Conservation (phyloP, 306 rosid species). For the Rosa rugosa region DNA sequence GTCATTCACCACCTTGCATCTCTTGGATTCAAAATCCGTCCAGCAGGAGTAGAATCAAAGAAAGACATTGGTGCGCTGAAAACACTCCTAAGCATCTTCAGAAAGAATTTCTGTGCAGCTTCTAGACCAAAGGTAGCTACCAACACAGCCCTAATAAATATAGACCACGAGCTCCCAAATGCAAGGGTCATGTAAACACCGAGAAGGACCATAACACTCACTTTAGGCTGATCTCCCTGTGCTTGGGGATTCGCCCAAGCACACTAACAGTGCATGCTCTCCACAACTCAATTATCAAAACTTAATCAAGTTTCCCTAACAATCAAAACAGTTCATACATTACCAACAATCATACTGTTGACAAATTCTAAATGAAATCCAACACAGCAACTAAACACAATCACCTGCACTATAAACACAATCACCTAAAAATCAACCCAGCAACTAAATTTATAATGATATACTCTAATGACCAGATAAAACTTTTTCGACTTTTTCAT, state of each 20-base stretch:
- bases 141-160: slow-evolving; percentile 77
- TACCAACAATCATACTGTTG: too few species aligned
- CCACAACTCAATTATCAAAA: too few species aligned
- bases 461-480: too few species aligned
- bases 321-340: too few species aligned
- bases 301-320: too few species aligned
- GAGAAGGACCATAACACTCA: slow-evolving; percentile 73
- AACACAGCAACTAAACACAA: too few species aligned
- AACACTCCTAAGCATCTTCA: slow-evolving; percentile 83
- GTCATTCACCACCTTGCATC: slow-evolving; percentile 45
- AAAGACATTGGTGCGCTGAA: slow-evolving; percentile 91
- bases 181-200: slow-evolving; percentile 93
- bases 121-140: slow-evolving; percentile 95
- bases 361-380: too few species aligned
- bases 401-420: too few species aligned
- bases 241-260: slow-evolving; percentile 99
- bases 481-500: too few species aligned
- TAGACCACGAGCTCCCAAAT: slow-evolving; percentile 89
- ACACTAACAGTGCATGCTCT: too few species aligned
- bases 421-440: too few species aligned
- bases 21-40: slow-evolving; percentile 94
- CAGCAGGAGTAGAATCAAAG: slow-evolving; percentile 95
- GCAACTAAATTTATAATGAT: too few species aligned
- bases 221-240: slow-evolving; percentile 84
- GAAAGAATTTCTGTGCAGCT: slow-evolving; percentile 80